A percentile compares a stretch with the other conserved stretches of the same genome.
These are phyloP conservation scores for Colletotrichum nymphaeae DNA, from an alignment of 2,329 filamentous ascomycete species.

Conservation along the genomic window DNA sequence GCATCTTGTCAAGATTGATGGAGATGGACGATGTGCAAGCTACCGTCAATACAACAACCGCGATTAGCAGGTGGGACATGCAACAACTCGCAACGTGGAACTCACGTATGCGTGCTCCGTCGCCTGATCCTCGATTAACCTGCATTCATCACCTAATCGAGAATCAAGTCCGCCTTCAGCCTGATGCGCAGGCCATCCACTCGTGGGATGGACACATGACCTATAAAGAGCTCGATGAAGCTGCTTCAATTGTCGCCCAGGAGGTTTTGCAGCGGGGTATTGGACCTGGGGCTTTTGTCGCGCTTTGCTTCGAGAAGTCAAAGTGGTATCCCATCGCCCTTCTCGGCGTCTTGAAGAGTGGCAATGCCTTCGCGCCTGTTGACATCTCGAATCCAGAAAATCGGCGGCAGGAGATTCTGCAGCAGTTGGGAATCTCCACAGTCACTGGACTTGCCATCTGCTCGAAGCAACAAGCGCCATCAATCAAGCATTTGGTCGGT, in stretches of 20 bases:
- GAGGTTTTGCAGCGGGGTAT: conserved; percentile 33
- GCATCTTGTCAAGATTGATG: background rate
- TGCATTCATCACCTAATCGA: conserved; percentile 40
- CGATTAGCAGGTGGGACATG: background rate
- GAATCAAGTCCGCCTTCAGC: conserved; percentile 18
- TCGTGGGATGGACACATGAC: conserved; percentile 36
- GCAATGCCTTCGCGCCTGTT: conserved; percentile 45
- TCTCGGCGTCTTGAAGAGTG: conserved; percentile 45
- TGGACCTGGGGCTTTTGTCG: conserved; percentile 37
- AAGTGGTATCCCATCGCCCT: conserved; percentile 42
- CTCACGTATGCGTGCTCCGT: accelerated
- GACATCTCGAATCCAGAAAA: conserved; percentile 35
- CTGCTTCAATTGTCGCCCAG: conserved; percentile 1
- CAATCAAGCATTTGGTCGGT: background rate
- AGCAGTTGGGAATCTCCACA: background rate
- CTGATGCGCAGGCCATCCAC: conserved; percentile 34
- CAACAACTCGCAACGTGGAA: background rate
- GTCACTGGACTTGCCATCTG: conserved; percentile 5
- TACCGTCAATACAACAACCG: background rate
- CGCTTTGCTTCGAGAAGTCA: conserved; percentile 44
- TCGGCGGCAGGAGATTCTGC: conserved; percentile 9
- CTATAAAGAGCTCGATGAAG: conserved; percentile 23
- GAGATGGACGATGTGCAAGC: background rate
- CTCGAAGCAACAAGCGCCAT: background rate
- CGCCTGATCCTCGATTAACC: accelerated